Evolutionary conservation across 1,284 basidiomycete genomes (phyloP).

Genomic region (Marasmius fiardii): DNA sequence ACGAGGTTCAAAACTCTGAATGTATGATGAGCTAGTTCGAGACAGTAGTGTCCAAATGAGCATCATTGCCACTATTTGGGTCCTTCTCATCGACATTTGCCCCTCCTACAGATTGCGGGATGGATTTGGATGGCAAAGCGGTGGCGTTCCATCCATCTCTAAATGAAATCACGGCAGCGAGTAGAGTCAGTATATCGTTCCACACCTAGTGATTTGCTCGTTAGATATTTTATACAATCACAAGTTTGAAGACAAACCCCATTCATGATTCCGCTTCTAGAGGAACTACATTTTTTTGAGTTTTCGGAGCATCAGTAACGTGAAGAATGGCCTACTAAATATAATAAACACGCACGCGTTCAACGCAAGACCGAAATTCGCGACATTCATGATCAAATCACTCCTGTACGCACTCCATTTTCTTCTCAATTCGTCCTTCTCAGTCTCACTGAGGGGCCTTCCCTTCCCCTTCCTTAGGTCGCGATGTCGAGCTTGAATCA

Average conservation of each 20-base stretch:
- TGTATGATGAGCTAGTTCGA: too few relatives aligned
- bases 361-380: constrained; percentile 76
- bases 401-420: constrained; percentile 71
- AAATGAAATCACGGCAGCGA: constrained; percentile 65
- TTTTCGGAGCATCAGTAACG: constrained; percentile 5
- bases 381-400: constrained; percentile 71
- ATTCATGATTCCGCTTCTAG: constrained; percentile 61
- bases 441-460: constrained; percentile 38
- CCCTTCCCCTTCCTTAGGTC: constrained; percentile 57
- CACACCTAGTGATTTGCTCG: constrained; percentile 42
- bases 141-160: constrained; percentile 75
- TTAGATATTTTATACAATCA: constrained; percentile 7
- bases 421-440: constrained; percentile 54
- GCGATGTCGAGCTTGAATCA: constrained; percentile 52
- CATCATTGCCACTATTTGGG: neutral
- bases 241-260: constrained; percentile 29
- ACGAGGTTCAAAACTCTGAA: too few relatives aligned
- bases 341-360: constrained; percentile 64
- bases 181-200: constrained; percentile 59
- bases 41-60: neutral
- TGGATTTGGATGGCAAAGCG: constrained; percentile 39
- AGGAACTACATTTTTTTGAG: constrained; percentile 47
- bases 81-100: neutral
- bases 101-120: constrained; percentile 12
- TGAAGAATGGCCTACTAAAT: neutral